Evolutionary conservation across 371 early-diverging fungal species (phyloP).

Genomic region (Dichotomocladium elegans): DNA sequence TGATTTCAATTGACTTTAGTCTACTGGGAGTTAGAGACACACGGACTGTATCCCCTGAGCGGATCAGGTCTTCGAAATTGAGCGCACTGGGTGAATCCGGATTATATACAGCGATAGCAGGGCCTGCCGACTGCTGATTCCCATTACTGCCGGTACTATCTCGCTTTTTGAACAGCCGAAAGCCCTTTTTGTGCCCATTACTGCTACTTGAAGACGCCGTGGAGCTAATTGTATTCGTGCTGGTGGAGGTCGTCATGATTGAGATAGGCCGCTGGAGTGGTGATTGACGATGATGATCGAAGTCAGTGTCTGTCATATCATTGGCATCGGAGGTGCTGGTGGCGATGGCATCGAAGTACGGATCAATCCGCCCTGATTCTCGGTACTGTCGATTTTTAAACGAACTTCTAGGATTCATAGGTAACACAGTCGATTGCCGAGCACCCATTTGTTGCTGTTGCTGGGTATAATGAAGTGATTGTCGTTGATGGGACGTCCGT

Average conservation of each 20-base stretch:
- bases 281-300: too few relatives aligned
- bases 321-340: too few relatives aligned
- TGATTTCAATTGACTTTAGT: slow-evolving; percentile 49
- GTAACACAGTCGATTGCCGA: too few relatives aligned
- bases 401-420: too few relatives aligned
- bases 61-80: slow-evolving; percentile 55
- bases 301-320: too few relatives aligned
- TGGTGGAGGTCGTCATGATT: slow-evolving; percentile 16
- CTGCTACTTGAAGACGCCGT: slow-evolving; percentile 6
- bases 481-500: slow-evolving; percentile 6
- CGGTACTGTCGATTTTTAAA: too few relatives aligned
- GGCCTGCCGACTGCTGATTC: neutral
- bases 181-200: slow-evolving; percentile 12
- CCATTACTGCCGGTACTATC: neutral
- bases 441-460: neutral
- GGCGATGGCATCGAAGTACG: too few relatives aligned
- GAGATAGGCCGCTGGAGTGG: slow-evolving; percentile 12
- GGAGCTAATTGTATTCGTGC: slow-evolving; percentile 10
- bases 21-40: slow-evolving; percentile 60
- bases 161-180: slow-evolving; percentile 19
- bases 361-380: too few relatives aligned
- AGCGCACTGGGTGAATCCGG: slow-evolving; percentile 13
- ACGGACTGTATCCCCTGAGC: slow-evolving; percentile 52
- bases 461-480: neutral
- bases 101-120: slow-evolving; percentile 11